Evolutionary conservation across 352 stramenopile genomes (phyloP), one percentile per base, ranked within the genome.

Genomic region (Peronospora belbahrii): DNA sequence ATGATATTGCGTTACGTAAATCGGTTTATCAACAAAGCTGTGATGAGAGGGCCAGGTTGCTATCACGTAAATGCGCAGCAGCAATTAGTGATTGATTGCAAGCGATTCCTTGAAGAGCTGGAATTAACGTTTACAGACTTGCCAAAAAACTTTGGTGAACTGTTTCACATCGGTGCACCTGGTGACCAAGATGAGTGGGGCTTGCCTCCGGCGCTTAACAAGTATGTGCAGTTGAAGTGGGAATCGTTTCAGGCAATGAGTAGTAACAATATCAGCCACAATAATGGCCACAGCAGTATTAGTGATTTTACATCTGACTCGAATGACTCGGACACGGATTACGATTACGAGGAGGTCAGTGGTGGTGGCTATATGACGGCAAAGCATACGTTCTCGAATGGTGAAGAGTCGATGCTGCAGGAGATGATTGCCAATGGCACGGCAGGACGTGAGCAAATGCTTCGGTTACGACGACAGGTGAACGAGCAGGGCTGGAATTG

Each of bases 1-100:
- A 88, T 88, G 77, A 66, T 88, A 13, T 63, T 88, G 48, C 77
- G 77, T 13, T 88, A 86, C 48, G 63, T 88, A n/a, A 74, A 88
- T 17, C 67, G 77, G 14, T 88, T 88, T 32, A 73, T 88, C 43
- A 78, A 62, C 59, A 86, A 85, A 50, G 77, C 77, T 3, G 68
- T 77, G 30, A 76, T 65, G 38, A 85, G 84, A 59, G 61, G 70
- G 6, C 72, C 77, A 0, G 77, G 77, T 2, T 86, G 74, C 45
- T 88, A 88, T 51, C 66, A 59, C n/a, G 75, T 88, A 18, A 60
- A 65, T 41, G 42, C 55, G 2, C 52, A 67, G 25, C 46, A 70
- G n/a, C 52, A 58, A 4, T 43, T 88, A 23, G 68, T 85, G 11
- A 85, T 88, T 54, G 77, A 88, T 53, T 63, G 63, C 24, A 63